phyloP scores from a whole-genome alignment of 1,284 basidiomycete species.

The Anthracocystis walkeri region DNA sequence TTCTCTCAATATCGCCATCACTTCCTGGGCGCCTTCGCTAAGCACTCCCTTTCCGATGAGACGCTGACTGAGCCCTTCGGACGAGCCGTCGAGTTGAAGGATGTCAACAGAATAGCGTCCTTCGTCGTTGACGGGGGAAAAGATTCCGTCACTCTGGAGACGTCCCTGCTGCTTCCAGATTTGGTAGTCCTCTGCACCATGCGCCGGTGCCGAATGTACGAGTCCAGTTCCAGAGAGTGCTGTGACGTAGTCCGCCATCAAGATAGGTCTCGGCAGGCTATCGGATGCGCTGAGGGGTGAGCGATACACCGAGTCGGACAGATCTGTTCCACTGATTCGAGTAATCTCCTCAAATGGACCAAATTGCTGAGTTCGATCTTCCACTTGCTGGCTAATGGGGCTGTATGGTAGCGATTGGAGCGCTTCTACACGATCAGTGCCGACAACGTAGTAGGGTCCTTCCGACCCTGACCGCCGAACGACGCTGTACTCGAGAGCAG shows the following conservation, averaged over 20 bases:
- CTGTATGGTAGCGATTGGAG: conserved; percentile 25
- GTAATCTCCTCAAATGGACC: conserved; percentile 45
- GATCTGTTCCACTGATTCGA: conserved; percentile 57
- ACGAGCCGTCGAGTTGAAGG: conserved; percentile 15
- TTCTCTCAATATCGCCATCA: conserved; percentile 74
- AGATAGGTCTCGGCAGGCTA: conserved; percentile 69
- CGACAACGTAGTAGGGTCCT: conserved; percentile 76
- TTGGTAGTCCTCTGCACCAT: conserved; percentile 90
- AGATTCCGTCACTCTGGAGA: conserved; percentile 42
- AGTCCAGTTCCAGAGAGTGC: conserved; percentile 91
- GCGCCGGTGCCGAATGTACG: conserved; percentile 94
- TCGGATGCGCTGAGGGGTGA: conserved; percentile 76
- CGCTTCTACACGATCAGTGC: conserved; percentile 75
- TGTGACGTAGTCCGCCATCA: conserved; percentile 79
- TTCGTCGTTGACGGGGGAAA: conserved; percentile 77
- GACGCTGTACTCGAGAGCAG: conserved; percentile 79
- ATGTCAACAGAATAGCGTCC: conserved; percentile 77
- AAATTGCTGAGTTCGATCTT: conserved; percentile 4
- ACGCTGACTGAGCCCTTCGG: conserved; percentile 46
- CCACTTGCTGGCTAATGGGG: background rate
- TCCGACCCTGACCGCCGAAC: conserved; percentile 70
- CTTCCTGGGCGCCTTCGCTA: conserved; percentile 77
- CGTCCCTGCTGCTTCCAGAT: conserved; percentile 56
- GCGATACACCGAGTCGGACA: conserved; percentile 78
- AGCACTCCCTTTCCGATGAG: conserved; percentile 82